Evolutionary conservation across 1,284 basidiomycete species (phyloP), one percentile per base, ranked within the genome.

Genomic region (Afroboletus lepidellus): DNA sequence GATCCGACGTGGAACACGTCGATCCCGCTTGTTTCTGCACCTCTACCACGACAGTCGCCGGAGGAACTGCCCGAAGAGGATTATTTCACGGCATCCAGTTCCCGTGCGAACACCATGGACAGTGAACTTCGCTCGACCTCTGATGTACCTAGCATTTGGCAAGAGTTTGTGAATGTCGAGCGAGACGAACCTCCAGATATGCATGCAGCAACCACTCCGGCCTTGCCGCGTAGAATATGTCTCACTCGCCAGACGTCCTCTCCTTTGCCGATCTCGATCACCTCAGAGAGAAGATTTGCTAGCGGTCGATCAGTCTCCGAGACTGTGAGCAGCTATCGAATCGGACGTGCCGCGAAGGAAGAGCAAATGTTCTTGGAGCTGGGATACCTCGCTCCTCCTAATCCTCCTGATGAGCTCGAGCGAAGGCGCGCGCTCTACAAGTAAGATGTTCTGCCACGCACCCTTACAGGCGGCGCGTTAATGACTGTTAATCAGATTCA

Each of bases 381-480:
- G 39, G 88, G 86, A 4, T 94, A 89, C 69, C 77, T 95, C 15
- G 77, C 81, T 8, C 86, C 93, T 20, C 92, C 93, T 3, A 77
- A 85, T 57, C 90, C 93, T 4, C 85, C 87, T 1, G 81, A 92
- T 58, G 93, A 96, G 68, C 69, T 83, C 20, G 89, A 91, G 50
- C 78, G 93, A 20, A 73, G 89, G 37, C 77, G 90, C 44, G 93
- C 92, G 5, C 69, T 96, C 61, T 85, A 89, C 71, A 88, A 88
- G 84, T 90, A 61, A 61, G 80, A 63, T 15, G 32, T 12, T 34
- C 33, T 52, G 53, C 48, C 21, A 32, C 42, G 46, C 38, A 8
- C 20, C 20, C 7, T 33, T 23, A 30, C 38, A n/a, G 21, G 8
- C 30, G 5, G 23, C 3, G 33, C 23, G 16, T 44, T 59, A 44